Percentiles rank a stretch among this genome's conserved stretches.
Evolutionary conservation across 768 basidiomycete genomes (phyloP).

Genomic region (Pisolithus albus): DNA sequence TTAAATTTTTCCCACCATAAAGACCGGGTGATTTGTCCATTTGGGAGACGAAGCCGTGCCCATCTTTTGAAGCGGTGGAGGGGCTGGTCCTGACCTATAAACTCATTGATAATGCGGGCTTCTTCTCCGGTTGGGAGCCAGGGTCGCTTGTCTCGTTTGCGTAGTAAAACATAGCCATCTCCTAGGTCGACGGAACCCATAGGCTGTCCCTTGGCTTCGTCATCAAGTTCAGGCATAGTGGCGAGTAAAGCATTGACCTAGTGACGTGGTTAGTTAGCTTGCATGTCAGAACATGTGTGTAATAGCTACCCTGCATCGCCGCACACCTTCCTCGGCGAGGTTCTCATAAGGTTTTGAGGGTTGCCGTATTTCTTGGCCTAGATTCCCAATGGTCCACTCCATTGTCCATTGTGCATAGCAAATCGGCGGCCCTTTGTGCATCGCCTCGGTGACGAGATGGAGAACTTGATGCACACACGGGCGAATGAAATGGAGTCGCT

Average conservation of each 20-base stretch:
- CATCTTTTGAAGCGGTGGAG: neutral
- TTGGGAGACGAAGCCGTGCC: no score
- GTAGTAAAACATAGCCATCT: neutral
- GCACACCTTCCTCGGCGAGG: constrained; percentile 17
- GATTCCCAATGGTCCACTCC: constrained; percentile 19
- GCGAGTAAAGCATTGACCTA: no score
- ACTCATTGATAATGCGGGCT: neutral
- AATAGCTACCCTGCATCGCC: neutral
- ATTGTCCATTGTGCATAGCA: constrained; percentile 22
- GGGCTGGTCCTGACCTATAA: neutral
- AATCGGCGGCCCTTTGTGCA: constrained; percentile 16
- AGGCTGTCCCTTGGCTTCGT: no score
- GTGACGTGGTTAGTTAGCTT: no score
- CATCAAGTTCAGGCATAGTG: no score
- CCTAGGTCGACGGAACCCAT: no score
- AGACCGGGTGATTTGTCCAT: no score
- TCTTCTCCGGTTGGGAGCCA: neutral
- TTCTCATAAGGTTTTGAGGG: constrained; percentile 22
- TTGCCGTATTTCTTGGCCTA: constrained; percentile 21
- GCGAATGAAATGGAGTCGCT: constrained; percentile 24
- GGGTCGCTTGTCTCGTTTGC: neutral
- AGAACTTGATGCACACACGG: constrained; percentile 20
- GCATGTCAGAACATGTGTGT: no score
- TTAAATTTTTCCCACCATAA: no score
- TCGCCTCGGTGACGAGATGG: constrained; percentile 19